These are phyloP conservation scores for Neurospora intermedia DNA, from an alignment of 495 filamentous ascomycete species.

Conservation along the genomic window DNA sequence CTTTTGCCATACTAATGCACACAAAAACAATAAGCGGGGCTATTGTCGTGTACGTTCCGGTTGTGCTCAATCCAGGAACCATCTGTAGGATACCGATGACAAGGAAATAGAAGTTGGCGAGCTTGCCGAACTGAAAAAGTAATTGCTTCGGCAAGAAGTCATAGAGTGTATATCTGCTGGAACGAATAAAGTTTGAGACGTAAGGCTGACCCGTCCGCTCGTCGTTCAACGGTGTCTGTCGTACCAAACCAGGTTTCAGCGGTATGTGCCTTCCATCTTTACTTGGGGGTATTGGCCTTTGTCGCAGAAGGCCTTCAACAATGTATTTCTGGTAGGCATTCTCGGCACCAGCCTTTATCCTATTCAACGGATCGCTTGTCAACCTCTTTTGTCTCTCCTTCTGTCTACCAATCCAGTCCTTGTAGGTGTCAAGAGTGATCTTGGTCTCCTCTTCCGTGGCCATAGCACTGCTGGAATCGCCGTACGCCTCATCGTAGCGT, in stretches of 20 bases:
- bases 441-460: slow-evolving; percentile 11
- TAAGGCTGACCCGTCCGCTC: slow-evolving; percentile 66
- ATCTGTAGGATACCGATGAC: slow-evolving; percentile 81
- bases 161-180: slow-evolving; percentile 74
- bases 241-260: slow-evolving; percentile 32
- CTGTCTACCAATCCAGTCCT: slow-evolving; percentile 15
- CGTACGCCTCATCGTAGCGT: slow-evolving; percentile 17
- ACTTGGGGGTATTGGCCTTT: slow-evolving; percentile 33
- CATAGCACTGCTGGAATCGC: slow-evolving; percentile 7
- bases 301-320: slow-evolving; percentile 34
- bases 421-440: slow-evolving; percentile 9
- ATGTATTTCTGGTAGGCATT: slow-evolving; percentile 29
- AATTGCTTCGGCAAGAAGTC: slow-evolving; percentile 84
- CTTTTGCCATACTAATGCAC: slow-evolving; percentile 74
- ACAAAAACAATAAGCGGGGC: slow-evolving; percentile 78
- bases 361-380: slow-evolving; percentile 9
- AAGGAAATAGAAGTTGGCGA: slow-evolving; percentile 88
- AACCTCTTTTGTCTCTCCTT: slow-evolving; percentile 10
- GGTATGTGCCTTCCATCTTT: slow-evolving; percentile 55
- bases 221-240: slow-evolving; percentile 46
- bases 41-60: slow-evolving; percentile 80
- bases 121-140: slow-evolving; percentile 80
- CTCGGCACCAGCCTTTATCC: not conserved
- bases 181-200: slow-evolving; percentile 68
- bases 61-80: slow-evolving; percentile 79